These are phyloP conservation scores for Hirsutella minnesotensis DNA, from an alignment of 2,329 filamentous ascomycete species.

Conservation along the genomic window DNA sequence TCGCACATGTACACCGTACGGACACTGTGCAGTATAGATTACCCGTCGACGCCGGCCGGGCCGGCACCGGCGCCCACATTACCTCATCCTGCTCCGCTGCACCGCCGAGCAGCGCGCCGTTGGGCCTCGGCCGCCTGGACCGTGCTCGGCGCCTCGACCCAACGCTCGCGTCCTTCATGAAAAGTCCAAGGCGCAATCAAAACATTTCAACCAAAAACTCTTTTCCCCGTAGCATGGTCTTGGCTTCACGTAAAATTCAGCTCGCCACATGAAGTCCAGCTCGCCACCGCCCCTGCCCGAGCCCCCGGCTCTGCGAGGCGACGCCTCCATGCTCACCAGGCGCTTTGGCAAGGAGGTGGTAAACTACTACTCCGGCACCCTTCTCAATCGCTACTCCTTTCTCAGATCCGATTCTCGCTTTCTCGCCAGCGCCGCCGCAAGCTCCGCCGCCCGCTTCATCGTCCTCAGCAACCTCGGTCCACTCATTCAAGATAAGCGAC, in stretches of 20 bases:
- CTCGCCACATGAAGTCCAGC: constrained; percentile 16
- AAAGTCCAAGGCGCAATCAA: no score
- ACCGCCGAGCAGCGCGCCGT: neutral
- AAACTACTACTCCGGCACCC: constrained; percentile 75
- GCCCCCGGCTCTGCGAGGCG: constrained; percentile 29
- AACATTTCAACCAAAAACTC: no score
- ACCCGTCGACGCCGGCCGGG: no score
- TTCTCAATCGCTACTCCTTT: constrained; percentile 70
- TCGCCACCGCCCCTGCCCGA: constrained; percentile 26
- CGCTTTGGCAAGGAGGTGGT: constrained; percentile 71
- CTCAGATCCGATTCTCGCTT: constrained; percentile 61
- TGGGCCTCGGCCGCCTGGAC: neutral
- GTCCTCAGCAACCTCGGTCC: constrained; percentile 71
- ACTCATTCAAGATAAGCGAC: constrained; percentile 42
- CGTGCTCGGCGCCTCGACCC: no score
- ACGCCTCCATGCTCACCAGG: constrained; percentile 57
- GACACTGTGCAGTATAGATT: no score
- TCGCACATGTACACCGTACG: no score
- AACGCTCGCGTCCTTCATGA: no score
- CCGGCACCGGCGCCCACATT: no score
- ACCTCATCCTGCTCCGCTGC: no score
- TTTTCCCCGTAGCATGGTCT: no score
- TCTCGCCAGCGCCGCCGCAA: constrained; percentile 52
- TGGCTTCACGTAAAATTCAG: constrained; percentile 19
- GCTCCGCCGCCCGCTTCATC: constrained; percentile 59